These are phyloP conservation scores for Phytopythium boreale DNA, from an alignment of 352 stramenopile genomes.

Conservation along the genomic window DNA sequence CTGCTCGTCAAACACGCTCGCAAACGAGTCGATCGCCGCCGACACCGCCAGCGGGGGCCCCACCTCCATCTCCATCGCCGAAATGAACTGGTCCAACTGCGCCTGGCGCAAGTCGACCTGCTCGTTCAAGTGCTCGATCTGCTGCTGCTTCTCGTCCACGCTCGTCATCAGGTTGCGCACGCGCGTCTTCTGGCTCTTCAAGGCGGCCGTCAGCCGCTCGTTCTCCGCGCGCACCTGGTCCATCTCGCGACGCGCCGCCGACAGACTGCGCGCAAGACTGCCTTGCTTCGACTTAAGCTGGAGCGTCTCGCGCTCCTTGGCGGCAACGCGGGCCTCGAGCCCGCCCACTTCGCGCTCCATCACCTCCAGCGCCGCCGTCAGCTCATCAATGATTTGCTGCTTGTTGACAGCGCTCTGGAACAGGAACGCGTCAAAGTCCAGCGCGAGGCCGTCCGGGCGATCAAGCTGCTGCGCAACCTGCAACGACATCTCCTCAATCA, in stretches of 20 bases:
- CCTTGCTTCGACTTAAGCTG: constrained; percentile 57
- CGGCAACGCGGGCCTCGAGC: constrained; percentile 48
- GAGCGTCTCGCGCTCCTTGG: constrained; percentile 51
- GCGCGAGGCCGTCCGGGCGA: constrained; percentile 25
- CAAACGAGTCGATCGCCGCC: constrained; percentile 24
- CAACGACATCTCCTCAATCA: constrained; percentile 70
- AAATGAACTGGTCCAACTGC: constrained; percentile 48
- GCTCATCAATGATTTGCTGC: constrained; percentile 61
- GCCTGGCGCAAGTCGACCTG: constrained; percentile 47
- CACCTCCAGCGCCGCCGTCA: constrained; percentile 52
- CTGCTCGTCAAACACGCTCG: background rate
- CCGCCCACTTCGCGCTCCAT: constrained; percentile 70
- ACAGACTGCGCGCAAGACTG: constrained; percentile 39
- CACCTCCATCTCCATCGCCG: constrained; percentile 19
- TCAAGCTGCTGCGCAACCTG: constrained; percentile 59
- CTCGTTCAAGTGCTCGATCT: constrained; percentile 63
- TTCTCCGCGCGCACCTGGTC: constrained; percentile 58
- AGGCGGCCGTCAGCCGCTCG: constrained; percentile 34
- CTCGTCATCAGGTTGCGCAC: constrained; percentile 54
- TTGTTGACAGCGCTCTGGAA: constrained; percentile 73
- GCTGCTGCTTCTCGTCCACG: constrained; percentile 63
- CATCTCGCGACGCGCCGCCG: constrained; percentile 49
- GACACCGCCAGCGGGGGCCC: constrained; percentile 9
- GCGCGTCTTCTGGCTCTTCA: constrained; percentile 58
- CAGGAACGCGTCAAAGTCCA: constrained; percentile 74